Evolutionary conservation across 2,329 filamentous ascomycete species (phyloP).

Genomic region (Coniochaeta ligniaria): DNA sequence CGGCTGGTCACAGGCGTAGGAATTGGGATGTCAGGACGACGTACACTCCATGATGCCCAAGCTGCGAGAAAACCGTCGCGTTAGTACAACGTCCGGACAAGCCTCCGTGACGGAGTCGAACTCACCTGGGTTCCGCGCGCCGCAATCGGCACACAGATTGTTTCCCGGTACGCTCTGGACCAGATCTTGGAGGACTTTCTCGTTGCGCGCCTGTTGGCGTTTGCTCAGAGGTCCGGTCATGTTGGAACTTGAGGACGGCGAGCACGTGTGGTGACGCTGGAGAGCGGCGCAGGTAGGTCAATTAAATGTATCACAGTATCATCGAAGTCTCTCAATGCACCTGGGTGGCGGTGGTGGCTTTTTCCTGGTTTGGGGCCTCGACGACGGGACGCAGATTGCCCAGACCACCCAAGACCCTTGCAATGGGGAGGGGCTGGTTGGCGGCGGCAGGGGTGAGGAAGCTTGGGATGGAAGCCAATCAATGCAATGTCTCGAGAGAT

Average conservation of each 20-base stretch:
- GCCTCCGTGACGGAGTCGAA: too few species aligned
- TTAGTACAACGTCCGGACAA: slow-evolving; percentile 16
- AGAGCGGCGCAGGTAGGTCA: neutral
- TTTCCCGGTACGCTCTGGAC: slow-evolving; percentile 80
- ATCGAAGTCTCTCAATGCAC: neutral
- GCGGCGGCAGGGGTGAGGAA: neutral
- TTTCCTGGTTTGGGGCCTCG: neutral
- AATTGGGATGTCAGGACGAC: slow-evolving; percentile 24
- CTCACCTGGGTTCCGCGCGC: slow-evolving; percentile 83
- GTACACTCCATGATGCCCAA: slow-evolving; percentile 96
- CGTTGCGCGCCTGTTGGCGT: slow-evolving; percentile 96
- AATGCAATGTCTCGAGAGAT: neutral
- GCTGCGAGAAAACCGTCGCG: slow-evolving; percentile 40
- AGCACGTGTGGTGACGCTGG: neutral
- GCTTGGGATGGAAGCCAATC: neutral
- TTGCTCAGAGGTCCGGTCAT: slow-evolving; percentile 73
- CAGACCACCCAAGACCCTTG: neutral
- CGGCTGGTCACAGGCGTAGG: neutral
- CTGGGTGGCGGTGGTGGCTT: neutral
- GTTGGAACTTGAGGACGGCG: neutral
- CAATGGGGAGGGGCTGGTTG: neutral
- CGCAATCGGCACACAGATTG: slow-evolving; percentile 89
- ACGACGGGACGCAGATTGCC: slow-evolving; percentile 1
- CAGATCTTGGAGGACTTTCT: slow-evolving; percentile 83
- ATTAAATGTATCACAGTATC: neutral